phyloP scores from a whole-genome alignment of 2,329 filamentous ascomycete species.

The Talaromyces pinophilus region DNA sequence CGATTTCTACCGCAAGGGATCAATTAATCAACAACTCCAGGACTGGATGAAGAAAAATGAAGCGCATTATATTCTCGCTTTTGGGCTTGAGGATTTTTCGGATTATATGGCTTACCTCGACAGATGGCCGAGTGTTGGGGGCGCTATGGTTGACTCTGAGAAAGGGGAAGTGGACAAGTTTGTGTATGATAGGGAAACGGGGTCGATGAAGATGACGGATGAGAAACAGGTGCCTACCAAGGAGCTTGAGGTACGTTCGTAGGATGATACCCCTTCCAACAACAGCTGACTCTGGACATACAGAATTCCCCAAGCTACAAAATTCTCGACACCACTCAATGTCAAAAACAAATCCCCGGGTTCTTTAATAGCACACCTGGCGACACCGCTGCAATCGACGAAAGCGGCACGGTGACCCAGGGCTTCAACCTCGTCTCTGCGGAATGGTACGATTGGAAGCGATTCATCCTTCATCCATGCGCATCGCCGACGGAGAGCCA shows the following conservation, averaged over 20 bases:
- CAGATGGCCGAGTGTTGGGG: neutral
- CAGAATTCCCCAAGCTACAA: slow-evolving; percentile 6
- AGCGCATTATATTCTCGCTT: neutral
- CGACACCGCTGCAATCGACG: slow-evolving; percentile 13
- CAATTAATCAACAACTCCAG: neutral
- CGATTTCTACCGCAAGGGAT: slow-evolving; percentile 18
- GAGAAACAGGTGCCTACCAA: neutral
- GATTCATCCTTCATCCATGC: slow-evolving; percentile 17
- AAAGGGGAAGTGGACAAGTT: slow-evolving; percentile 1
- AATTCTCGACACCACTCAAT: neutral
- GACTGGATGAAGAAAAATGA: slow-evolving; percentile 9
- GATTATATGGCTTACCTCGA: neutral
- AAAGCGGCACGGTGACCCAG: neutral
- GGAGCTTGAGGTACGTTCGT: slow-evolving; percentile 8
- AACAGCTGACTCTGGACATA: neutral
- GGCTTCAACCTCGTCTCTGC: slow-evolving; percentile 19
- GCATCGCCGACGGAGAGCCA: slow-evolving; percentile 1
- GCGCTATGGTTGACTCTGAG: neutral
- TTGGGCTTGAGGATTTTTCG: neutral
- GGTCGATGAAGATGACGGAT: neutral
- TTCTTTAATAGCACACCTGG: slow-evolving; percentile 19
- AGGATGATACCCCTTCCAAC: neutral
- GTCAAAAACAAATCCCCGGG: neutral
- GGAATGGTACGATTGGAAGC: slow-evolving; percentile 19
- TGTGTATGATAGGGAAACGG: slow-evolving; percentile 15